Base-by-base conservation (phyloP, 2,329 filamentous ascomycete genomes). In the Metarhizium robertsii region DNA sequence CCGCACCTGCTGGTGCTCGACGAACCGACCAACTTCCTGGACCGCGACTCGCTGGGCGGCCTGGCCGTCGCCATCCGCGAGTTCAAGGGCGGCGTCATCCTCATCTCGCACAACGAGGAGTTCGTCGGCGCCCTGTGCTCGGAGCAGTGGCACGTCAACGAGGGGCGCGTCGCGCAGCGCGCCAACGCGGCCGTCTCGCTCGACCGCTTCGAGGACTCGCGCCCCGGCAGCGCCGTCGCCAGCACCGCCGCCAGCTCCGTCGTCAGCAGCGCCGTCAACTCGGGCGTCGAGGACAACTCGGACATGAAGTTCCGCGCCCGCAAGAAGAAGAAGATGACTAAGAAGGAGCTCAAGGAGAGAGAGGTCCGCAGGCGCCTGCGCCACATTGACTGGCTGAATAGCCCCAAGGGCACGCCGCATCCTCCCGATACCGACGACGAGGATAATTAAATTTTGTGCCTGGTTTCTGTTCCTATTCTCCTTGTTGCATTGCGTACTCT, bases 71-170 rank as follows among this genome's bases (percentile, higher is more conserved):
- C 94, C 62, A 97, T 99, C 66, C 90, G 92, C 63, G 94, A 97
- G 69, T 99, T 95, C 84, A 95, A 91, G 78, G 94, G 94, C 62
- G 94, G 94, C 72, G 94, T 99, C 2, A 92, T 99, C 61, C 95
- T 99, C 86, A 99, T 99, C 73, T 96, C 92, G 59, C 94, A 99
- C 76, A 97, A 99, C 81, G 92, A 97, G 69, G 94, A 99, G 72
- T 99, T 99, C 66, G 92, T 99, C 53, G 92, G 92, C 57, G 92
- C 92, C 3, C 84, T 99, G 11, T 94, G 94, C 74, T 89, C 88
- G 4, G 95, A 99, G 77, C 92, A 97, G 74, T 95, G 94, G 89
- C 88, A 95, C 72, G 90, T 99, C 61, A 86, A 84, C 55, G 90
- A 92, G 65, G 94, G 94, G 2, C 86, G 87, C 52, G 86, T 99